Conservation (phyloP, 2,329 filamentous ascomycete species). For the Talaromyces sp. region DNA sequence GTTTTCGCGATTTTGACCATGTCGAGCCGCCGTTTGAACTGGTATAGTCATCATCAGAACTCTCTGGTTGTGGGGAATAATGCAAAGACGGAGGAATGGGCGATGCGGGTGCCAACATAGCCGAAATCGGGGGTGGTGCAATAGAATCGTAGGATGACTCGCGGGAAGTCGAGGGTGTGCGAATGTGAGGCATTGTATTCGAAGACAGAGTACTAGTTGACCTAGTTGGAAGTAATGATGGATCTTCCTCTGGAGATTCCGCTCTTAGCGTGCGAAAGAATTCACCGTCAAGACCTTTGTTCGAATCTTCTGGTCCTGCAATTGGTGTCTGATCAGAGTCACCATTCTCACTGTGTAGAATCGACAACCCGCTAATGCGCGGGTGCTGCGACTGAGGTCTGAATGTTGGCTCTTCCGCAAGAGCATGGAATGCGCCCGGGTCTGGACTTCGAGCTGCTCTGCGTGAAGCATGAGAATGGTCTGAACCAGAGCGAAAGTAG, state of each 20-base stretch:
- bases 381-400: conserved; percentile 72
- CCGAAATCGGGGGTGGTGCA: conserved; percentile 35
- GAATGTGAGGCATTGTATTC: conserved; percentile 1
- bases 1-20: conserved; percentile 67
- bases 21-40: conserved; percentile 53
- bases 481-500: conserved; percentile 69
- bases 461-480: conserved; percentile 37
- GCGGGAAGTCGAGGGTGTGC: conserved; percentile 20
- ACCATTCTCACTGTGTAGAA: conserved; percentile 20
- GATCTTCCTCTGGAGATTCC: conserved; percentile 30
- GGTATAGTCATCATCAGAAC: conserved; percentile 64
- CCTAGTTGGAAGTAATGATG: conserved; percentile 9
- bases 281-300: conserved; percentile 19
- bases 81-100: conserved; percentile 38
- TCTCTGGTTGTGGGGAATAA: conserved; percentile 57
- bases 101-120: conserved; percentile 42
- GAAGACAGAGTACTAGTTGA: conserved; percentile 3
- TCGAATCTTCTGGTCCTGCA: conserved; percentile 34
- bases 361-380: conserved; percentile 59
- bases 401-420: conserved; percentile 40
- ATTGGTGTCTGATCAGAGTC: conserved; percentile 22
- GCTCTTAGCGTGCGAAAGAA: conserved; percentile 26
- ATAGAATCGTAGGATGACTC: conserved; percentile 35
- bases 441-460: conserved; percentile 34
- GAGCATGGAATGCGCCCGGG: conserved; percentile 31